Conservation (phyloP, 1,139 yeast species). For the Suhomyces bokatorum region DNA sequence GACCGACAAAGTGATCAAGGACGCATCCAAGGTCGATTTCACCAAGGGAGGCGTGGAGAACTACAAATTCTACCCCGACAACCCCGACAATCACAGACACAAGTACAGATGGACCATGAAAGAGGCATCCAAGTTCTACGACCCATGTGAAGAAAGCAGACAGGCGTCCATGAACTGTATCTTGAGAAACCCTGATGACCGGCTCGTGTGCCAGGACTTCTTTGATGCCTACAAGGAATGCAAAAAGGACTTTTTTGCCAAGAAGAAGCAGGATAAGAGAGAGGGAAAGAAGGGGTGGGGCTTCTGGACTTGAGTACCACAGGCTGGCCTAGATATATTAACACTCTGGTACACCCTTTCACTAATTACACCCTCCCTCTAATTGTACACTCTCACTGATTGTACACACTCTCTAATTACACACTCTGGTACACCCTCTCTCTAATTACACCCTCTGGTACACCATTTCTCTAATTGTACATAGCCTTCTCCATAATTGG, state of each 20-base stretch:
- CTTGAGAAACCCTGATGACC: conserved; percentile 70
- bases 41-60: conserved; percentile 54
- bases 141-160: conserved; percentile 89
- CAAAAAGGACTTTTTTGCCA: conserved; percentile 71
- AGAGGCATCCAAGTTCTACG: conserved; percentile 81
- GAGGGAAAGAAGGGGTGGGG: conserved; percentile 52
- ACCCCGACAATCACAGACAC: conserved; percentile 63
- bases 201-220: conserved; percentile 76
- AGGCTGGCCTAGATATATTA: conserved; percentile 1
- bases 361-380: background rate
- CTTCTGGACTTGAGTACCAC: conserved; percentile 22
- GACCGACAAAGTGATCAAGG: conserved; percentile 36
- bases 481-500: too few species aligned
- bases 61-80: conserved; percentile 80
- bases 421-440: too few species aligned
- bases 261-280: conserved; percentile 37
- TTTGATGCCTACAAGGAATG: conserved; percentile 94
- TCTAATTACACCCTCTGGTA: too few species aligned
- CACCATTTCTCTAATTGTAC: too few species aligned
- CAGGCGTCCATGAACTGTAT: conserved; percentile 84
- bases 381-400: too few species aligned
- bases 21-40: conserved; percentile 56
- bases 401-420: background rate
- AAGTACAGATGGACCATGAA: conserved; percentile 63
- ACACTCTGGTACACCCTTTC: too few species aligned